Base-by-base conservation (phyloP, 805 yeast genomes). In the Myxozyma monticola region DNA sequence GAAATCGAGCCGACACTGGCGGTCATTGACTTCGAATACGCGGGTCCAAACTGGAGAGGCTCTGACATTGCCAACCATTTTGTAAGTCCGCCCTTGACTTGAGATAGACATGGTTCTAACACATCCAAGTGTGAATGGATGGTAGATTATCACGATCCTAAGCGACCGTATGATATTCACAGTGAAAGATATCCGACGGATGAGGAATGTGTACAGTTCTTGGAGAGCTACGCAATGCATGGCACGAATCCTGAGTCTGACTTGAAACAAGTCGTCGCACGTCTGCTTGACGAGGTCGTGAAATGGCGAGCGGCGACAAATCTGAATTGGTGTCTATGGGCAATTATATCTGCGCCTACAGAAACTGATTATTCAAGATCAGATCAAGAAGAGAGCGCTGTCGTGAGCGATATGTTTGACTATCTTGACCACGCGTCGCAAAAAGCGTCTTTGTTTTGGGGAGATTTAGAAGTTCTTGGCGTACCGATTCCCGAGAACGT, bases 21-120 rank as follows among this genome's bases (percentile, higher is more conserved):
- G 9, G 99, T 93, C 9, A 93, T 93, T 63, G 99, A 93, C 67
- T 93, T 93, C 67, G 99, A 93, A 70, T 93, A 91, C 67, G 81
- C 96, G 0, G 96, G 96, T 0, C 82, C 95, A 9, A 93, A 90
- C 63, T 74, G 83, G 38, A 88, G 96, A 1, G 95, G 95, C 1
- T 88, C 75, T 65, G 99, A 93, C 66, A 79, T 93, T 48, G 90
- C 90, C 12, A 90, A 93, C 67, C 98, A 93, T 71, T 86, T 93
- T 60, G 59, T 51, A 43, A 10, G 56, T n/a, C 5, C 2, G n/a
- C 9, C n/a, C 18, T 18, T 31, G n/a, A 7, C 5, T 18, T 14
- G 5, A 42, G 12, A 21, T 33, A 10, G 2, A 8, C 17, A 17
- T 15, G 7, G 21, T 26, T 7, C 17, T 17, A 12, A 15, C 28